A percentile compares a stretch with the other conserved stretches of the same genome.
Conservation (phyloP, 2,329 filamentous ascomycete species). For the Pseudocercospora musae region DNA sequence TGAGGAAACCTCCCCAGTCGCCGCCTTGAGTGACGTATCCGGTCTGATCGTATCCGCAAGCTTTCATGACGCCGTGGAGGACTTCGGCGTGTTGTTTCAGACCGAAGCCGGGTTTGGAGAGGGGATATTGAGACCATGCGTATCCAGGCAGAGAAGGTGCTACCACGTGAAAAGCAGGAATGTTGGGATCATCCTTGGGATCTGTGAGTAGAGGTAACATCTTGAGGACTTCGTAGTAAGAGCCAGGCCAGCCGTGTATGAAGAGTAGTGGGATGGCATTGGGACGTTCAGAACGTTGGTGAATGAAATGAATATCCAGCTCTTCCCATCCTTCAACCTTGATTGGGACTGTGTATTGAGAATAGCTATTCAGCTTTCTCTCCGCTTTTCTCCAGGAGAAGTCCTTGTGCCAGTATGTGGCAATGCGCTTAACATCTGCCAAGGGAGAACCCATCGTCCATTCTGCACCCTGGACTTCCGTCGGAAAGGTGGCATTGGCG, state of each 20-base stretch:
- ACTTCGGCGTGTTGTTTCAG: neutral
- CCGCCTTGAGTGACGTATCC: neutral
- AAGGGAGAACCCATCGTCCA: neutral
- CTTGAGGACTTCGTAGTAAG: neutral
- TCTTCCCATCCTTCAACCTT: neutral
- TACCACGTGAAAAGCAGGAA: neutral
- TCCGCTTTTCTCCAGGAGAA: neutral
- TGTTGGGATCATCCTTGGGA: neutral
- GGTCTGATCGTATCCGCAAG: neutral
- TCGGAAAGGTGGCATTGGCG: neutral
- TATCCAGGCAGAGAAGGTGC: neutral
- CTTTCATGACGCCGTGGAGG: neutral
- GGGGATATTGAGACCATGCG: neutral
- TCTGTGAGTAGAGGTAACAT: neutral
- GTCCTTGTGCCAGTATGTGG: neutral
- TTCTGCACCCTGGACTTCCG: neutral
- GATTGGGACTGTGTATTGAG: neutral
- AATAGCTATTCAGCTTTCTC: neutral
- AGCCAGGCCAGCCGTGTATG: neutral
- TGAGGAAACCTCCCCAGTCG: neutral
- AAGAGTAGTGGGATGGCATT: neutral
- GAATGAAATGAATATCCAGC: neutral
- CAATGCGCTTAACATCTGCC: neutral
- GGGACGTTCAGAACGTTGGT: neutral
- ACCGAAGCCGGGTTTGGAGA: neutral